Base-by-base conservation (phyloP, 2,329 filamentous ascomycete species). In the Penicillium aurantiogriseum region DNA sequence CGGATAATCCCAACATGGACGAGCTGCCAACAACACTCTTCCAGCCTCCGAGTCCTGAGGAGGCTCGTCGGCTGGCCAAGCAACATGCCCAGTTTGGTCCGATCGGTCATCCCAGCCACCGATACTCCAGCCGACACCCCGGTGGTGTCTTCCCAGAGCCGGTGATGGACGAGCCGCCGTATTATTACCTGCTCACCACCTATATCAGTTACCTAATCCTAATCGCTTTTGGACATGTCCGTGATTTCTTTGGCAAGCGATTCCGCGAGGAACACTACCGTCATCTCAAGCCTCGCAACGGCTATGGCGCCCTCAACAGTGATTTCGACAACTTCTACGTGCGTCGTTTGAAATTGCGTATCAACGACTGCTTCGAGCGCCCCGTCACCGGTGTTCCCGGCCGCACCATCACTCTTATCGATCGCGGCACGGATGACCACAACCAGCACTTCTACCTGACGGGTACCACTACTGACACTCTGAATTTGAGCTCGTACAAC, bases 241-340 rank as follows among this genome's bases (percentile, higher is more conserved):
- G 93, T 72, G 94, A 99, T 75, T 97, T 97, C 78, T 97, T 99
- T 73, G 93, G 94, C 75, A 97, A 97, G 82, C 86, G 90, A 61
- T 97, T 99, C 78, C 89, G 88, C 72, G 86, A 92, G 74, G 86
- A 90, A 72, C 89, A 91, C 69, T 97, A 97, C 77, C 87, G 86
- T 71, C 88, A 94, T 68, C 81, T 97, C 69, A 89, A 89, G 72
- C 84, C 88, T 38, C 84, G 86, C 64, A 91, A 96, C 72, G 94
- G 94, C 61, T 97, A 96, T 71, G 94, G 93, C 11, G 92, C 94
- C 2, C 83, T 99, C 63, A 97, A 97, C 76, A 95, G 92, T 69
- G 94, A 99, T 76, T 99, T 99, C 72, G 94, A 99, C 80, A 97
- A 93, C 76, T 99, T 99, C 76, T 99, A 99, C 77, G 91, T 93